Base-by-base conservation (phyloP, 2,329 filamentous ascomycete genomes). In the Pestalotiopsis sp. region DNA sequence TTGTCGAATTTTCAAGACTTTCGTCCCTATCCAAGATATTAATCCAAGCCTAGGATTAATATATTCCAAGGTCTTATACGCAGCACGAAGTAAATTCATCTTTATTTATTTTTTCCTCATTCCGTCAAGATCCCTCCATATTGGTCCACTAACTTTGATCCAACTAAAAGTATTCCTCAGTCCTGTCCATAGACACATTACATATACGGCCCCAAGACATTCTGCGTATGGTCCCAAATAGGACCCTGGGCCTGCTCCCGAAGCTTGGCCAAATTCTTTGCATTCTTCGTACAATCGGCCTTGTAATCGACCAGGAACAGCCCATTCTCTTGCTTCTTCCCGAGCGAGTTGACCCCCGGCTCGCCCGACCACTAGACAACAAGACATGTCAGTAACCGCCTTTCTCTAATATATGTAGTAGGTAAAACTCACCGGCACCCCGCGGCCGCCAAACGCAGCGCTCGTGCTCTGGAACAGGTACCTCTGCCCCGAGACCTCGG, bases 401-500 rank as follows among this genome's bases (percentile, higher is more conserved):
- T 2, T 7, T 31, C 6, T 31, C 27, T 23, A 23, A 23, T 23
- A 23, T 23, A 23, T 23, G 23, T 23, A 23, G 23, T 36, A 36
- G 31, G 31, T 36, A 36, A 36, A 31, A 36, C 31, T 36, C 31
- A 36, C 31, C 1, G 75, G 71, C 4, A 78, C 72, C 0, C 80
- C 79, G 12, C 71, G 74, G 7, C 79, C 80, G 3, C 79, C 80
- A 72, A 77, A 81, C 11, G 72, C 74, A 69, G 79, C 77, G 65
- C 77, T 81, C 2, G 80, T 81, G 61, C 77, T 70, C 45, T 77
- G 73, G 65, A 81, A 81, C 69, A 81, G 65, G 49, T 81, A 66
- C 20, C 78, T 75, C 68, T 81, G 78, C 2, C 67, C 79, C 36
- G 77, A 77, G 63, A 73, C 76, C n/a, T 81, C 75, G n/a, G 78